A percentile compares a stretch with the other conserved stretches of the same genome.
Evolutionary conservation across 2,329 filamentous ascomycete species (phyloP).

Genomic region (Penicillium sp.): DNA sequence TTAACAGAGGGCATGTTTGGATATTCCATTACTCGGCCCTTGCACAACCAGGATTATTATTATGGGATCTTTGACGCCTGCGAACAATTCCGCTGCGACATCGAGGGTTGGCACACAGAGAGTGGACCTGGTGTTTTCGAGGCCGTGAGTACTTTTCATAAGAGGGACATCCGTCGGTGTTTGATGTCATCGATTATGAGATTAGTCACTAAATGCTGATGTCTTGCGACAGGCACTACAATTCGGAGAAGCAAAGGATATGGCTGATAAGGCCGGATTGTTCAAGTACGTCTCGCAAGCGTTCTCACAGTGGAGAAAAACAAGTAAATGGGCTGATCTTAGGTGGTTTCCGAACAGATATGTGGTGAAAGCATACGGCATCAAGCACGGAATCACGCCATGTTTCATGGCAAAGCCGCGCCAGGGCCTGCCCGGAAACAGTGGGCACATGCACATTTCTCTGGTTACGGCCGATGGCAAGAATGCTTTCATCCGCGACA

Average conservation of each 20-base stretch:
- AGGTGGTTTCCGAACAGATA: constrained; percentile 46
- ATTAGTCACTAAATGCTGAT: neutral
- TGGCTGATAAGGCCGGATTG: constrained; percentile 85
- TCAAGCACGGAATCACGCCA: constrained; percentile 83
- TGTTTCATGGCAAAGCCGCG: constrained; percentile 99
- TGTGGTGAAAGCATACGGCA: constrained; percentile 80
- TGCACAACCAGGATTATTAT: constrained; percentile 89
- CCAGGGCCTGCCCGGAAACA: constrained; percentile 86
- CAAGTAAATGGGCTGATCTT: constrained; percentile 7
- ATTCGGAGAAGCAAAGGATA: constrained; percentile 77
- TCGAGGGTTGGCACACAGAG: constrained; percentile 95
- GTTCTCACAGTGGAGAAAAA: neutral
- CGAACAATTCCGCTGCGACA: constrained; percentile 67
- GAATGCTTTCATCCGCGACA: constrained; percentile 74
- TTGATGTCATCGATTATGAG: neutral
- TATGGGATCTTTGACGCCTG: constrained; percentile 81
- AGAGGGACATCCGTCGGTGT: neutral
- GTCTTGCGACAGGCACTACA: constrained; percentile 59
- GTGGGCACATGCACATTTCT: constrained; percentile 91
- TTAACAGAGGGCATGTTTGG: constrained; percentile 95
- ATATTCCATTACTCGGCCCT: constrained; percentile 78
- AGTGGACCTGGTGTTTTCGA: constrained; percentile 92
- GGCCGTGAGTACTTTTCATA: constrained; percentile 51
- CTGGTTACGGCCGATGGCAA: constrained; percentile 72
- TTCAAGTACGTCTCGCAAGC: constrained; percentile 62